These are phyloP conservation scores for Chrysosporium queenslandicum DNA, from an alignment of 2,329 filamentous ascomycete species.

Conservation along the genomic window DNA sequence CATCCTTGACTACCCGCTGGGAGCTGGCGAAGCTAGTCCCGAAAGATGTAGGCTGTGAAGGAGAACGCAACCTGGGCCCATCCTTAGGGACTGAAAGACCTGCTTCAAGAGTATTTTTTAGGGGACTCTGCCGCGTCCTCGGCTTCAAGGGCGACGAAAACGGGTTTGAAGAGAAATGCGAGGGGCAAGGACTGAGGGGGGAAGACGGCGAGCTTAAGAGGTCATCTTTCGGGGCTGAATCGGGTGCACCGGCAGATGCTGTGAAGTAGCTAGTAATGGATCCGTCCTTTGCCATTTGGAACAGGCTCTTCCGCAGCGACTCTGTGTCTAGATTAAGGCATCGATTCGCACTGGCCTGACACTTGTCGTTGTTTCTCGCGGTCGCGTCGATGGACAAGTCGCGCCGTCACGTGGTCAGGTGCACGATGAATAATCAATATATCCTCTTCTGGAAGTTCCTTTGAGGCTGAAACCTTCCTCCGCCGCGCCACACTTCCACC, in stretches of 20 bases:
- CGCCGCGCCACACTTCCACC: background rate
- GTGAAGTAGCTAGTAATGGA: conserved; percentile 3
- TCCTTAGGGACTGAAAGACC: background rate
- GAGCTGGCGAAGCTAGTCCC: conserved; percentile 12
- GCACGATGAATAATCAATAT: background rate
- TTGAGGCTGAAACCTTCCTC: background rate
- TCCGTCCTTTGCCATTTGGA: background rate
- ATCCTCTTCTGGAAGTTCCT: background rate
- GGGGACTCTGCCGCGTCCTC: background rate
- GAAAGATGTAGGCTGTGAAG: conserved; percentile 9
- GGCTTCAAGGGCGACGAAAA: conserved; percentile 6
- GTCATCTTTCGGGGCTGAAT: background rate
- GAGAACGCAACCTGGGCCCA: background rate
- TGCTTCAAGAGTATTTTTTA: background rate
- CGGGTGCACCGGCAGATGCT: background rate
- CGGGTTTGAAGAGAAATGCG: conserved; percentile 8
- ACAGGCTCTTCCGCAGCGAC: background rate
- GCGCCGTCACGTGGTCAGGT: background rate
- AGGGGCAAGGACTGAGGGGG: conserved; percentile 12
- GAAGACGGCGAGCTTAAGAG: background rate
- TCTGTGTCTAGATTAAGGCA: background rate
- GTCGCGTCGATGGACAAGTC: background rate
- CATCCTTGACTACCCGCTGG: conserved; percentile 40
- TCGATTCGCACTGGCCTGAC: background rate
- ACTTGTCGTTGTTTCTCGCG: background rate